Percentiles rank a stretch among this genome's conserved stretches.
These are phyloP conservation scores for Linnemannia elongata DNA, from an alignment of 192 early-diverging fungal genomes.

Conservation along the genomic window DNA sequence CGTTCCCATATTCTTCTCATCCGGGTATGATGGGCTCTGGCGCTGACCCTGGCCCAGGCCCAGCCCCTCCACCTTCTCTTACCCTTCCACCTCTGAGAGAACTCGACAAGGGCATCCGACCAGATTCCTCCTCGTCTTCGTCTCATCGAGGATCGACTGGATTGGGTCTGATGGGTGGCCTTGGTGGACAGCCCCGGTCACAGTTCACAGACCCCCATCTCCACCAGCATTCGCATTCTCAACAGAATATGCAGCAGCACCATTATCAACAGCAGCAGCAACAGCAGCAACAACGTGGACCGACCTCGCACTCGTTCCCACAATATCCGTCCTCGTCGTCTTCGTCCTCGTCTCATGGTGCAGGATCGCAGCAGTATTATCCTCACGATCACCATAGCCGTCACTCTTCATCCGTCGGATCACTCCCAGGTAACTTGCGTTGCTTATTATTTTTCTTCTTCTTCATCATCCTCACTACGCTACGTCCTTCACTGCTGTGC, in stretches of 20 bases:
- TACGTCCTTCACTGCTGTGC: neutral
- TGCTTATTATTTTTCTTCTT: neutral
- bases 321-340: neutral
- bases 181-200: neutral
- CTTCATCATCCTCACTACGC: neutral
- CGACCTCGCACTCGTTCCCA: neutral
- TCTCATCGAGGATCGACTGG: neutral
- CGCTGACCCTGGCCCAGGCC: constrained; percentile 23
- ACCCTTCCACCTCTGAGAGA: constrained; percentile 41
- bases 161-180: neutral
- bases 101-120: constrained; percentile 32
- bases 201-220: constrained; percentile 15
- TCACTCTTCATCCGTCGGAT: constrained; percentile 35
- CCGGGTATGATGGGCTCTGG: constrained; percentile 23
- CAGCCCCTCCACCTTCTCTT: constrained; percentile 42
- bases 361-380: constrained; percentile 20
- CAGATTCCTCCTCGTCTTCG: constrained; percentile 8
- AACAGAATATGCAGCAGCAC: neutral
- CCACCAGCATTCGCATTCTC: constrained; percentile 9
- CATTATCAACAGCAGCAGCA: constrained; percentile 1
- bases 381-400: constrained; percentile 28
- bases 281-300: constrained; percentile 13
- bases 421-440: constrained; percentile 32
- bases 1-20: constrained; percentile 15
- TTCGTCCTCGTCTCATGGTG: constrained; percentile 3